Percentiles rank a stretch among this genome's conserved stretches.
These are phyloP conservation scores for Tolypocladium tropicale DNA, from an alignment of 2,329 filamentous ascomycete genomes.

Conservation along the genomic window DNA sequence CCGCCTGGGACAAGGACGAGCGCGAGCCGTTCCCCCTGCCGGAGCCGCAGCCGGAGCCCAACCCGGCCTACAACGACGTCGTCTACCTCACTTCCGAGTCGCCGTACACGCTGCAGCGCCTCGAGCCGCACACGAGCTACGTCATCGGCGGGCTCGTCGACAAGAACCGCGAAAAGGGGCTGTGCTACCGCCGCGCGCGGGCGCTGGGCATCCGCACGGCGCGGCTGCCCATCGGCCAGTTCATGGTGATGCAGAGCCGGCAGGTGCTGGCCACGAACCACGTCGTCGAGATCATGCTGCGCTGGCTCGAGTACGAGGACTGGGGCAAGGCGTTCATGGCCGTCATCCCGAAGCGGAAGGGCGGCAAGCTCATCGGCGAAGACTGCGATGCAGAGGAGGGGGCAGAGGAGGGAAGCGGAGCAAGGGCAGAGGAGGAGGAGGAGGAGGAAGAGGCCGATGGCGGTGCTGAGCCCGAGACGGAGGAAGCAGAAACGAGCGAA, in stretches of 20 bases:
- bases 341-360: conserved; percentile 87
- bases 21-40: conserved; percentile 22
- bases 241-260: conserved; percentile 80
- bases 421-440: conserved; percentile 18
- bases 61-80: conserved; percentile 35
- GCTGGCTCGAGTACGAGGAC: conserved; percentile 81
- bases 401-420: conserved; percentile 15
- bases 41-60: conserved; percentile 19
- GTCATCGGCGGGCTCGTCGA: conserved; percentile 92
- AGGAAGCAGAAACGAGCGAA: conserved; percentile 1
- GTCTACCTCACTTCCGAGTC: conserved; percentile 91
- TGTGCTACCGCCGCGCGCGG: conserved; percentile 77
- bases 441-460: conserved; percentile 5
- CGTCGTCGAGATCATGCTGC: conserved; percentile 91
- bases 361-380: conserved; percentile 52
- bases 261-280: conserved; percentile 89
- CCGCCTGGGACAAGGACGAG: conserved; percentile 20
- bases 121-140: conserved; percentile 84
- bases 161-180: conserved; percentile 89
- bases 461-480: conserved; percentile 3
- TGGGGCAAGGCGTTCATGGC: conserved; percentile 85
- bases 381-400: conserved; percentile 11
- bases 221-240: conserved; percentile 89
- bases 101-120: conserved; percentile 67
- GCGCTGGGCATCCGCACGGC: conserved; percentile 74